phyloP scores from a whole-genome alignment of 2,329 filamentous ascomycete species.

The Paecilomyces variotii region DNA sequence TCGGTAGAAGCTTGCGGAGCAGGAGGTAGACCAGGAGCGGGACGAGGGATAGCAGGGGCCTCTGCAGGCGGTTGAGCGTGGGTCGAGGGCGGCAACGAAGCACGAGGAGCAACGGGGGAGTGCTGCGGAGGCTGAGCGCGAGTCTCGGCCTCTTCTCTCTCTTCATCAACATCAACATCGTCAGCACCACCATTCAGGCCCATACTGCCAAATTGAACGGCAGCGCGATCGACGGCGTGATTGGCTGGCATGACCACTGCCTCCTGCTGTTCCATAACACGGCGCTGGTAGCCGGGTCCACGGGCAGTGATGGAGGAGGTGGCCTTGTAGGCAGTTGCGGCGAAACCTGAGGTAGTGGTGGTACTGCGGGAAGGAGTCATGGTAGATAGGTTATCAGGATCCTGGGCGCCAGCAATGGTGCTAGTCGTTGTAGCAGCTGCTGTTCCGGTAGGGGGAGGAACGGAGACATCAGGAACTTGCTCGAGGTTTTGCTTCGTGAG shows the following conservation, averaged over 20 bases:
- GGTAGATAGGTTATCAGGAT: constrained; percentile 54
- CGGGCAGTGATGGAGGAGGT: constrained; percentile 55
- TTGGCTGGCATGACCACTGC: constrained; percentile 97
- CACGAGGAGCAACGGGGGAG: constrained; percentile 78
- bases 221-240: constrained; percentile 83
- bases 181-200: constrained; percentile 63
- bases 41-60: constrained; percentile 45
- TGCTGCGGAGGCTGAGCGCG: constrained; percentile 87
- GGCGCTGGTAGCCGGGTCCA: constrained; percentile 72
- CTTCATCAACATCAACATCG: constrained; percentile 71
- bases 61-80: constrained; percentile 28
- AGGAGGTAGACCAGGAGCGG: constrained; percentile 55
- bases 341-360: constrained; percentile 62
- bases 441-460: constrained; percentile 56
- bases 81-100: constrained; percentile 69
- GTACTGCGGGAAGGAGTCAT: constrained; percentile 41
- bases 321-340: constrained; percentile 74
- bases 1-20: constrained; percentile 47
- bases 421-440: constrained; percentile 66
- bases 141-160: constrained; percentile 91
- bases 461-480: constrained; percentile 74
- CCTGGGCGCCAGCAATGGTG: constrained; percentile 79
- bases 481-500: constrained; percentile 90
- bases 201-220: constrained; percentile 95
- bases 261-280: constrained; percentile 89